Evolutionary conservation across 2,329 filamentous ascomycete genomes (phyloP), one percentile per base, ranked within the genome.

Genomic region (Pseudogymnoascus sp.): DNA sequence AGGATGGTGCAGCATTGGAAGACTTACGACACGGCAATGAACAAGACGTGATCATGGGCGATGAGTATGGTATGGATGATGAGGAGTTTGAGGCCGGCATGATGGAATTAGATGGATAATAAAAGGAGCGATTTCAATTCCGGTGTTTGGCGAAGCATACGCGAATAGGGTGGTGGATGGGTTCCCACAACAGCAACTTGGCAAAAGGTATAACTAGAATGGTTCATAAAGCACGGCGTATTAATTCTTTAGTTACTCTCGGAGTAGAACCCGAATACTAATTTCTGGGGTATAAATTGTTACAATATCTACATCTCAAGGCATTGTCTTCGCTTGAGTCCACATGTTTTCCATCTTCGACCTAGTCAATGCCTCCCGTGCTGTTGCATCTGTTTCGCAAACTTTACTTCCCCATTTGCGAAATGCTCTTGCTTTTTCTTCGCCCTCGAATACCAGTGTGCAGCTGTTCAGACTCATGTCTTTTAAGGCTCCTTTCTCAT

Each of bases 281-380:
- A 34, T 34, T 34, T 56, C 14, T 16, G 28, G 50, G 50, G 50
- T 56, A 56, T 56, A 56, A 56, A 16, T 56, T 56, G 28, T 56
- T 56, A 56, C 50, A 56, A 34, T 56, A 56, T 56, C 50, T 56
- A 56, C 50, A 56, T 56, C 28, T 56, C 50, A 56, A 56, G 8
- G 70, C 68, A 73, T 70, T 14, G 74, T 90, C 80, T 96, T 96
- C 0, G 93, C 93, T 69, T 95, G 77, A 8, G 89, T 89, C 95
- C 95, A 99, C 72, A 99, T 93, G 70, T 89, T 96, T 70, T 97
- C 93, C 83, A 97, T 90, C 80, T 96, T 97, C 5, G 87, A 85
- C 69, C 91, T 84, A 11, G 86, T 78, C 66, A 99, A 76, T 21
- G 88, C 82, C 69, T 96, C 91, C 73, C 90, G 89, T 4, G 93